Conservation (phyloP, 2,329 filamentous ascomycete species). For the Penicillium brasilianum region DNA sequence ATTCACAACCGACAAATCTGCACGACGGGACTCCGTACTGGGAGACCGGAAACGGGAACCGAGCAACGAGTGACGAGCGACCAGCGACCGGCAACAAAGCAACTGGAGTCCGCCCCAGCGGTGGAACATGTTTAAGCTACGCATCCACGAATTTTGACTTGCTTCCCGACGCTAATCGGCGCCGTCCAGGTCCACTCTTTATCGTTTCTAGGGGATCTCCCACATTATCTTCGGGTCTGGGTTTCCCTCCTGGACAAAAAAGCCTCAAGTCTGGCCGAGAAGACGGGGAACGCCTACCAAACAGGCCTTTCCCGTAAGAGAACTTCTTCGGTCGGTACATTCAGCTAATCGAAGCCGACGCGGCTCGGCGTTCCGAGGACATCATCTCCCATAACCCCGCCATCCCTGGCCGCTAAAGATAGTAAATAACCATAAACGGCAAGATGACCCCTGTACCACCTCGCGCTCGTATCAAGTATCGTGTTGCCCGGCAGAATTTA, state of each 20-base stretch:
- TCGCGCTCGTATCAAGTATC: background rate
- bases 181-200: background rate
- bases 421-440: background rate
- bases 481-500: background rate
- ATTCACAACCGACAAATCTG: no score
- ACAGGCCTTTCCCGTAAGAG: no score
- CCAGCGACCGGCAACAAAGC: slow-evolving; percentile 1
- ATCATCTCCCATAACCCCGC: background rate
- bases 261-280: background rate
- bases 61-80: background rate
- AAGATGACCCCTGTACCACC: background rate
- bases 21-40: background rate
- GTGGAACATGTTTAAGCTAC: slow-evolving; percentile 8
- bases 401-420: background rate
- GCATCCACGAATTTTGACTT: background rate
- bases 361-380: background rate
- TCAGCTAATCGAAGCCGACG: slow-evolving; percentile 4
- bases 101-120: slow-evolving; percentile 15
- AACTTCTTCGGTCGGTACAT: background rate
- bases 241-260: slow-evolving; percentile 6
- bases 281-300: background rate
- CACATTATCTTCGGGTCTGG: slow-evolving; percentile 6
- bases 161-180: background rate
- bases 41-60: background rate
- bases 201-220: background rate